phyloP scores from a whole-genome alignment of 2,329 filamentous ascomycete genomes.

The Hawksworthiomyces lignivorus region DNA sequence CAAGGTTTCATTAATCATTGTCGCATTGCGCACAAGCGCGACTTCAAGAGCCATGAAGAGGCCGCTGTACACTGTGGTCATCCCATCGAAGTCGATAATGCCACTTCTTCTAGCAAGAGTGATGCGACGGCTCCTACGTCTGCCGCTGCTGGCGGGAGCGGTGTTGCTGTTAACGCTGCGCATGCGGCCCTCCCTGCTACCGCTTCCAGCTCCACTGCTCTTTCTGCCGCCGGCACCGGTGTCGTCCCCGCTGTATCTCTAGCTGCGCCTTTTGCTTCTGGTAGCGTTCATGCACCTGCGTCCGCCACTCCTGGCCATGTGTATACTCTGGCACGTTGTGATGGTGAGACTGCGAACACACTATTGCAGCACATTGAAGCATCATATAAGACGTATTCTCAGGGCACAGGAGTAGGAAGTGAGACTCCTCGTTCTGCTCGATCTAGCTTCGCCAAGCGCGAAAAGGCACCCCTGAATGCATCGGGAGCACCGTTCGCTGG shows the following conservation, averaged over 20 bases:
- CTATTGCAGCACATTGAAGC: conserved; percentile 46
- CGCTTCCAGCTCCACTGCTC: background rate
- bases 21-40: conserved; percentile 85
- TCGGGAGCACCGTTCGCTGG: conserved; percentile 35
- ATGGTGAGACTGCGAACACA: conserved; percentile 44
- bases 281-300: background rate
- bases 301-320: conserved; percentile 42
- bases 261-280: background rate
- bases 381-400: conserved; percentile 42
- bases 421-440: no score
- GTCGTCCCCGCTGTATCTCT: no score
- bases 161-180: background rate
- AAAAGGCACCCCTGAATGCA: conserved; percentile 10
- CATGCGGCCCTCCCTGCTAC: conserved; percentile 12
- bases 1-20: conserved; percentile 99
- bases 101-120: conserved; percentile 21
- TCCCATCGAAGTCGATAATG: conserved; percentile 64
- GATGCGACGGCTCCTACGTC: conserved; percentile 11
- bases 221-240: background rate
- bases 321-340: conserved; percentile 53
- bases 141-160: background rate
- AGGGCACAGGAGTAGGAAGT: no score
- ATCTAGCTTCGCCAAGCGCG: background rate
- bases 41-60: conserved; percentile 93
- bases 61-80: conserved; percentile 84